Evolutionary conservation across 2,329 filamentous ascomycete species (phyloP).

Genomic region (Ascochyta fabae): DNA sequence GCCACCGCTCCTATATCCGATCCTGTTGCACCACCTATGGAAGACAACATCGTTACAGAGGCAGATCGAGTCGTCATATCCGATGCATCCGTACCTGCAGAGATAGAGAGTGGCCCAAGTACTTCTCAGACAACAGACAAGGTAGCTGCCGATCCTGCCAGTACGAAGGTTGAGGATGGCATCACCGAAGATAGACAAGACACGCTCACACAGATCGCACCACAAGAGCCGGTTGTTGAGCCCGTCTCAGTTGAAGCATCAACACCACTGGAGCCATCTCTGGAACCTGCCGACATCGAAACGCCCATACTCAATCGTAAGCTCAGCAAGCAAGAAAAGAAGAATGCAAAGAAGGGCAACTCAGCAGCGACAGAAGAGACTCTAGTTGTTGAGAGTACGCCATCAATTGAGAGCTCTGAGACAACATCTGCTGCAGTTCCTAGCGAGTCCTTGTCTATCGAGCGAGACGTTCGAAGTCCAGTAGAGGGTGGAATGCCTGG

Average conservation of each 20-base stretch:
- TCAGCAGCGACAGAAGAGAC: conserved; percentile 15
- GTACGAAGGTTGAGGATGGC: not conserved
- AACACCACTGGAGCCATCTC: conserved; percentile 1
- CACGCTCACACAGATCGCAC: not conserved
- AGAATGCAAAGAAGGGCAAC: conserved; percentile 32
- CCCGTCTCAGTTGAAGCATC: not conserved
- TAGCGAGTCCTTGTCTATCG: not conserved
- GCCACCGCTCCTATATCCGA: conserved; percentile 2
- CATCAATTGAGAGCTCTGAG: not conserved
- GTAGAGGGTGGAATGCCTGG: not conserved
- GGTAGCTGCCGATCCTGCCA: not conserved
- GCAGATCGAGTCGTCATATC: not conserved
- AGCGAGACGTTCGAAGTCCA: not conserved
- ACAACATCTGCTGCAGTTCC: not conserved
- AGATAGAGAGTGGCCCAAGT: not conserved
- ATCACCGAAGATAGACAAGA: not conserved
- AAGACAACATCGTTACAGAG: conserved; percentile 1
- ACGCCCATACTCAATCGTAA: conserved; percentile 32
- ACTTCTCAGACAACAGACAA: not conserved
- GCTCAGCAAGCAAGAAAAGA: conserved; percentile 46
- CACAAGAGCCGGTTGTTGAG: not conserved
- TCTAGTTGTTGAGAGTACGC: not conserved
- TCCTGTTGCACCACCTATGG: not conserved
- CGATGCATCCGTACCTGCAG: not conserved
- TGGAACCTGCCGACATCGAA: conserved; percentile 14